phyloP scores from a whole-genome alignment of 805 yeast species.

The Candida insectorum region DNA sequence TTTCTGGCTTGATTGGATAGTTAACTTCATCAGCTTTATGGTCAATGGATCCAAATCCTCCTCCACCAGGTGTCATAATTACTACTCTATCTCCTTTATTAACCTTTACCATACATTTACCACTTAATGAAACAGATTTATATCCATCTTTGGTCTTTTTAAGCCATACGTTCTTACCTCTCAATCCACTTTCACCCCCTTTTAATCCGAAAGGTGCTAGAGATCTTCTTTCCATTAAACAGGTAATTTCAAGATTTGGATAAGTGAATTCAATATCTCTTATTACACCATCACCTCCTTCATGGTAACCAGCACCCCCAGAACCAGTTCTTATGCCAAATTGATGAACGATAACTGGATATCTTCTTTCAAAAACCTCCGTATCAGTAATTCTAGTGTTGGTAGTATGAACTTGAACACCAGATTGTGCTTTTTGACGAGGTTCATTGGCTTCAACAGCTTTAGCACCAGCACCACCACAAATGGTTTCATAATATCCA shows the following conservation, averaged over 20 bases:
- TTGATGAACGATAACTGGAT: constrained; percentile 75
- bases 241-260: constrained; percentile 57
- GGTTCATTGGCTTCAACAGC: constrained; percentile 40
- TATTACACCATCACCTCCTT: constrained; percentile 84
- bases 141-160: constrained; percentile 17
- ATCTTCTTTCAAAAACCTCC: constrained; percentile 82
- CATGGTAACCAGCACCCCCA: constrained; percentile 73
- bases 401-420: constrained; percentile 93
- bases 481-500: constrained; percentile 92
- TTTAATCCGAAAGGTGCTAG: constrained; percentile 80
- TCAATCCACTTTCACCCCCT: constrained; percentile 75
- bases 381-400: constrained; percentile 91
- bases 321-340: constrained; percentile 68
- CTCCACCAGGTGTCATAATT: constrained; percentile 44
- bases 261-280: constrained; percentile 75
- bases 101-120: constrained; percentile 29
- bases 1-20: constrained; percentile 19
- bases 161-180: constrained; percentile 53
- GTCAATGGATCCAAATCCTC: constrained; percentile 34
- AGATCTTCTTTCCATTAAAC: constrained; percentile 81
- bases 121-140: constrained; percentile 27
- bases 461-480: constrained; percentile 96
- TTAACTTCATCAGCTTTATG: constrained; percentile 8
- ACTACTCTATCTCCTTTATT: constrained; percentile 38
- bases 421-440: constrained; percentile 57